Percentiles rank a stretch among this genome's conserved stretches.
phyloP scores from a whole-genome alignment of 495 filamentous ascomycete genomes.

The Penicillium odoratum region DNA sequence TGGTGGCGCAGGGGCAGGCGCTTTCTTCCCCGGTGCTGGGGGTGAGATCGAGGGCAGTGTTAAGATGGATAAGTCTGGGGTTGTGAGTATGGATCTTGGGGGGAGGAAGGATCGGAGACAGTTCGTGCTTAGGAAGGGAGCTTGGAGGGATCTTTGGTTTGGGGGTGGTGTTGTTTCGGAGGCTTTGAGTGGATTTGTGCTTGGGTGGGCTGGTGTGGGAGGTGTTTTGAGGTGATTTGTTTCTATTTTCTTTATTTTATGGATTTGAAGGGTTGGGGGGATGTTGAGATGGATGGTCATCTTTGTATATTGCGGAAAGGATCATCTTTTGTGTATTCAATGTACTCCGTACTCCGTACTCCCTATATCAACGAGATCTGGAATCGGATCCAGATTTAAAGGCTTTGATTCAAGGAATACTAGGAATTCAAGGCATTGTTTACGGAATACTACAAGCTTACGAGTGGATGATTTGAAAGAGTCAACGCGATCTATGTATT shows the following conservation, averaged over 20 bases:
- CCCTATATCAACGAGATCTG: too few species aligned
- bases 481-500: constrained; percentile 12
- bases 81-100: constrained; percentile 25
- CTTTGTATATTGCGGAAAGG: neutral
- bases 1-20: constrained; percentile 35
- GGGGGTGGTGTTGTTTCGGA: constrained; percentile 48
- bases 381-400: too few species aligned
- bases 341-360: too few species aligned
- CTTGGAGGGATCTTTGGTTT: constrained; percentile 52
- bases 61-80: constrained; percentile 25
- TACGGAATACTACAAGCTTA: neutral
- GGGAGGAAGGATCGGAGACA: constrained; percentile 11
- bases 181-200: constrained; percentile 50
- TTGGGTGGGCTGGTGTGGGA: constrained; percentile 50
- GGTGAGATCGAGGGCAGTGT: constrained; percentile 40
- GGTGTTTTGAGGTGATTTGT: constrained; percentile 45
- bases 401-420: too few species aligned
- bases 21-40: constrained; percentile 39
- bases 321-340: neutral
- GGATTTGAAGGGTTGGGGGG: neutral
- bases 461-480: neutral
- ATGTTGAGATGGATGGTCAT: neutral
- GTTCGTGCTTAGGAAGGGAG: constrained; percentile 33
- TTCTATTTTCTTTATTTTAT: neutral
- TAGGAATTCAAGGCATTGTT: too few species aligned